A percentile compares a stretch with the other conserved stretches of the same genome.
phyloP scores from a whole-genome alignment of 495 filamentous ascomycete genomes.

The Lineolata rhizophorae region DNA sequence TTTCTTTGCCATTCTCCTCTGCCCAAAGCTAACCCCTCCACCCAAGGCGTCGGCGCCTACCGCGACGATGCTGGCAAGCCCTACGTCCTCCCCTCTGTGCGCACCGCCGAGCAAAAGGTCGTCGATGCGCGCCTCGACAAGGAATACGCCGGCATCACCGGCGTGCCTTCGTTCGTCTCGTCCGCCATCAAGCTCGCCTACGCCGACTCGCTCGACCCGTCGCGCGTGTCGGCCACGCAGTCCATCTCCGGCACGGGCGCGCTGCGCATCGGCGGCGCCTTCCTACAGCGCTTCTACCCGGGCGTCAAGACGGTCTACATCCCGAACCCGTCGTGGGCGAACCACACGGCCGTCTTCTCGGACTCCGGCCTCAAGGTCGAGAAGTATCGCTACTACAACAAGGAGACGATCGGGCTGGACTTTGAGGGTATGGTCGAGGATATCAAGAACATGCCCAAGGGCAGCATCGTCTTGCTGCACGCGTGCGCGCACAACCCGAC shows the following conservation, averaged over 20 bases:
- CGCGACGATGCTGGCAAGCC: slow-evolving; percentile 93
- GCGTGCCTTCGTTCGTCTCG: slow-evolving; percentile 80
- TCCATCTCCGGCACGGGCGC: slow-evolving; percentile 96
- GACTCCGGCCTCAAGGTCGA: slow-evolving; percentile 77
- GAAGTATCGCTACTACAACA: slow-evolving; percentile 97
- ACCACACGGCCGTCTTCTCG: slow-evolving; percentile 90
- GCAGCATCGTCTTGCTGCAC: slow-evolving; percentile 79
- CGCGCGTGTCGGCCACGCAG: slow-evolving; percentile 81
- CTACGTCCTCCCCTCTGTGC: slow-evolving; percentile 87
- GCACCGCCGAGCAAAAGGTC: slow-evolving; percentile 70
- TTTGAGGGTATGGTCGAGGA: slow-evolving; percentile 85
- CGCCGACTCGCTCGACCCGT: slow-evolving; percentile 58
- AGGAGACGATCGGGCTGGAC: slow-evolving; percentile 93
- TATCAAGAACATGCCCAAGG: slow-evolving; percentile 70
- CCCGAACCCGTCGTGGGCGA: slow-evolving; percentile 91
- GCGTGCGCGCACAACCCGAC: slow-evolving; percentile 98
- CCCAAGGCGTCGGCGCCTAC: slow-evolving; percentile 52
- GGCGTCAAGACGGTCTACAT: slow-evolving; percentile 85
- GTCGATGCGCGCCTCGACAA: slow-evolving; percentile 63
- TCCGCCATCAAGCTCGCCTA: slow-evolving; percentile 83
- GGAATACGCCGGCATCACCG: slow-evolving; percentile 95
- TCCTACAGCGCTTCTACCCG: slow-evolving; percentile 78
- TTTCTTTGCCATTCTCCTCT: too few species aligned
- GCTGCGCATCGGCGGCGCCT: slow-evolving; percentile 81
- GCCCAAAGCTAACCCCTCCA: too few species aligned